phyloP scores from a whole-genome alignment of 257 asterid genomes.

The Gentiana dahurica region DNA sequence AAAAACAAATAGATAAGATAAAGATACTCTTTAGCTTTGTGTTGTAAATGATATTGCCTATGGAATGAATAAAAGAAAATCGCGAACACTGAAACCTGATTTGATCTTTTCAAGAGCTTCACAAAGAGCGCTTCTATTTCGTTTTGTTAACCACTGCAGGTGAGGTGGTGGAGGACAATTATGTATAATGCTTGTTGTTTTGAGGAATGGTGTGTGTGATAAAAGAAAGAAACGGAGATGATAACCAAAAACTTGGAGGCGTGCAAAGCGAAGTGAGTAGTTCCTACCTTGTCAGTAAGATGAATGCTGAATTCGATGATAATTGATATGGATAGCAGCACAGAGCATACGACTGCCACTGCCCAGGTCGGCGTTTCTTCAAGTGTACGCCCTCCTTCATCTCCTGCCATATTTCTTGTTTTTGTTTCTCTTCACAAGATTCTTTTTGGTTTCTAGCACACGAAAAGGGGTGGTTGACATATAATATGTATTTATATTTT shows the following conservation, averaged over 20 bases:
- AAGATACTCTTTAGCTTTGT: neutral
- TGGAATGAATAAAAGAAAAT: too few species aligned
- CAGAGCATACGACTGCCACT: constrained; percentile 47
- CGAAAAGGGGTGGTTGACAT: too few species aligned
- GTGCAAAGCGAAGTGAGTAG: too few species aligned
- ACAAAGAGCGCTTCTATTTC: constrained; percentile 28
- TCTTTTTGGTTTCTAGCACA: too few species aligned
- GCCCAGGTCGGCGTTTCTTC: constrained; percentile 63
- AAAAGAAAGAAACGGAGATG: neutral
- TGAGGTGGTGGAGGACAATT: neutral
- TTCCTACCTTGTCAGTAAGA: constrained; percentile 39
- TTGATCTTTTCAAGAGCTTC: constrained; percentile 70
- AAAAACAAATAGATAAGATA: neutral
- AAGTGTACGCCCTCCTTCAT: constrained; percentile 23
- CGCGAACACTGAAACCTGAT: constrained; percentile 32
- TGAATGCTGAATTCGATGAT: constrained; percentile 44
- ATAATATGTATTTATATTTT: too few species aligned
- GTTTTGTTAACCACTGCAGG: constrained; percentile 51
- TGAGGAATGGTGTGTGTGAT: neutral
- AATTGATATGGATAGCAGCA: constrained; percentile 37
- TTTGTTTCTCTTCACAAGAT: neutral
- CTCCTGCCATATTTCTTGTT: constrained; percentile 20
- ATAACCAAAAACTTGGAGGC: neutral
- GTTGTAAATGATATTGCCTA: neutral
- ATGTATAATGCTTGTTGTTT: neutral